Base-by-base conservation (phyloP, 805 yeast genomes). In the Saccharomyces cerevisiae region DNA sequence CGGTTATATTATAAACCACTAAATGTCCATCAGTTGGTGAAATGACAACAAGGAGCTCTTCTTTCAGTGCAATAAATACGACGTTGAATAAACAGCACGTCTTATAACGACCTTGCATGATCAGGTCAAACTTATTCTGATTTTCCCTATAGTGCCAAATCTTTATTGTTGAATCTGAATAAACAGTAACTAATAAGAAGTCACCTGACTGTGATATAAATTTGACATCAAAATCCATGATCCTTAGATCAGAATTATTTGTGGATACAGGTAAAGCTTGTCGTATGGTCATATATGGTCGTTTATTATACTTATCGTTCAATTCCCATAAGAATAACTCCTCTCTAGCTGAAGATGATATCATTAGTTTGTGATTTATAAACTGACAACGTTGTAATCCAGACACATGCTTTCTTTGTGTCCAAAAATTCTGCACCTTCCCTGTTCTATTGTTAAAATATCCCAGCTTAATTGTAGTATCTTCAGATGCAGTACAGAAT, bases 11-110 rank as follows among this genome's bases (percentile, higher is more conserved):
- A 81, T 88, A 92, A 1, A 84, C 62, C 0, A 84, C 73, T 41
- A 91, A 56, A 61, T 79, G 78, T 0, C 99, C 99, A 70, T 92
- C 97, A 0, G 98, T 90, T 1, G 96, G 80, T 0, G 89, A 83
- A 6, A 80, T 75, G 28, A 85, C 55, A 2, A 87, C 56, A 53
- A 69, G 74, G 0, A 73, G 47, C 6, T 59, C 53, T 0, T 62
- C 64, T 1, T 63, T 66, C 1, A 63, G 61, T 1, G 61, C 53
- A 1, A 83, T 48, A 31, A 89, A 69, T 24, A 77, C 74, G 5
- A 80, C 82, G 60, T 84, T 83, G 62, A 89, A 75, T 21, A 92
- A 70, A 70, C 98, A 94, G 62, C 94, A 86, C 0, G 87, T 81
- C 55, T 82, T 76, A 68, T 92, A 90, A 22, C 64, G 66, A 11